These are phyloP conservation scores for Huntiella abstrusa DNA, from an alignment of 2,329 filamentous ascomycete species.

Conservation along the genomic window DNA sequence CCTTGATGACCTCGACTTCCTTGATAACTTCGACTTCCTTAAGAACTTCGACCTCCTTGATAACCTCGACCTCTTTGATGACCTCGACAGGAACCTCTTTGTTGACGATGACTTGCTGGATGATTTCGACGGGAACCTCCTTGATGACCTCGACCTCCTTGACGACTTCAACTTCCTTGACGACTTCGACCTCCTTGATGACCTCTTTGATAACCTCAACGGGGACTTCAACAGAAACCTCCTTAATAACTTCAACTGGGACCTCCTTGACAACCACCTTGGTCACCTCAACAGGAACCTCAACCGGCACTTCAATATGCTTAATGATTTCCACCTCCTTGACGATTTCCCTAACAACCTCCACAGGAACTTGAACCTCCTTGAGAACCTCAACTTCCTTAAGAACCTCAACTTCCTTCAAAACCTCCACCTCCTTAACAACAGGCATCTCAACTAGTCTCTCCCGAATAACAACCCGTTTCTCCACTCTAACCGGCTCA, in stretches of 20 bases:
- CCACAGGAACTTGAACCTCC: no score
- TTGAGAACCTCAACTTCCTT: no score
- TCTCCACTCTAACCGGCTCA: no score
- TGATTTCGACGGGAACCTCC: slow-evolving; percentile 11
- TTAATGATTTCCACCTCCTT: background rate
- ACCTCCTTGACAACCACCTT: slow-evolving; percentile 27
- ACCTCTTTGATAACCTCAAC: background rate
- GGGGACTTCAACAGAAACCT: slow-evolving; percentile 10
- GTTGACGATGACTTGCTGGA: background rate
- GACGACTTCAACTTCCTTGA: slow-evolving; percentile 9
- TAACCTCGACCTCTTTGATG: slow-evolving; percentile 10
- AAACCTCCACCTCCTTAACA: no score
- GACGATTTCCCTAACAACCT: no score
- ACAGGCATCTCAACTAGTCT: no score
- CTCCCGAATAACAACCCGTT: no score
- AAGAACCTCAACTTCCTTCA: no score
- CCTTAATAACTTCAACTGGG: slow-evolving; percentile 14
- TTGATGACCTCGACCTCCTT: slow-evolving; percentile 13
- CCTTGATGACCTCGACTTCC: background rate
- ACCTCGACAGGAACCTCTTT: background rate
- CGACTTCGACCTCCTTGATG: background rate
- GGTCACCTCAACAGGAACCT: background rate
- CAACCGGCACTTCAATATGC: background rate
- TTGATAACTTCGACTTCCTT: slow-evolving; percentile 13
- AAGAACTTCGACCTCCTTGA: slow-evolving; percentile 12